Base-by-base conservation (phyloP, 2,329 filamentous ascomycete genomes). In the Orbilia ellipsospora region DNA sequence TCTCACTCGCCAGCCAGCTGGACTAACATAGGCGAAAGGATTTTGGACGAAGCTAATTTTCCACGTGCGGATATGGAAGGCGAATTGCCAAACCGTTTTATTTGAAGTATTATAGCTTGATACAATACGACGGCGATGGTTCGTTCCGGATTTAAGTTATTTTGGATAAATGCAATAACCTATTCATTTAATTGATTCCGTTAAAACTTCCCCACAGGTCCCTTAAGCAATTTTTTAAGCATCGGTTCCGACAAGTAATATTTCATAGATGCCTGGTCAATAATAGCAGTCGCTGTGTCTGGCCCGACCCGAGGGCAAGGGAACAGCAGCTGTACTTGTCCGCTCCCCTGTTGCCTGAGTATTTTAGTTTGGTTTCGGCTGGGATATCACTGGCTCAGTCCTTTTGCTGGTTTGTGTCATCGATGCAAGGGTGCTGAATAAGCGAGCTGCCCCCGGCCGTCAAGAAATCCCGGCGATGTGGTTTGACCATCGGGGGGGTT, bases 331-430 rank as follows among this genome's bases (percentile, higher is more conserved):
- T 75, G 72, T 45, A 10, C 31, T 36, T 36, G 31, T 10, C 31
- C 52, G 45, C 60, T 57, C 56, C 64, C 55, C 61, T 50, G 72
- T 63, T 69, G 72, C 72, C 72, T 75, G 72, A 60, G 31, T 36
- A 75, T 75, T 69, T 69, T 68, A 75, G 72, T 75, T 36, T 63
- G 72, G 72, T 75, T 75, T 75, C 72, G 72, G 72, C 72, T 60
- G 57, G 72, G 72, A 56, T 75, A 63, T 64, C 57, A 50, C 64
- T 74, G 70, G 63, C 64, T 73, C 61, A 61, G 63, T 64, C 42
- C 20, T 74, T 61, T 75, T 64, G 72, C 72, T 69, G 64, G 64
- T 75, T 75, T 75, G 72, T 75, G 72, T 69, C 72, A 75, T 75
- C 51, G 51, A n/a, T 51, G 70, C 70, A 68, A 64, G 72, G 72